phyloP scores from a whole-genome alignment of 2,329 filamentous ascomycete genomes.

The Lachnellula hyalina region DNA sequence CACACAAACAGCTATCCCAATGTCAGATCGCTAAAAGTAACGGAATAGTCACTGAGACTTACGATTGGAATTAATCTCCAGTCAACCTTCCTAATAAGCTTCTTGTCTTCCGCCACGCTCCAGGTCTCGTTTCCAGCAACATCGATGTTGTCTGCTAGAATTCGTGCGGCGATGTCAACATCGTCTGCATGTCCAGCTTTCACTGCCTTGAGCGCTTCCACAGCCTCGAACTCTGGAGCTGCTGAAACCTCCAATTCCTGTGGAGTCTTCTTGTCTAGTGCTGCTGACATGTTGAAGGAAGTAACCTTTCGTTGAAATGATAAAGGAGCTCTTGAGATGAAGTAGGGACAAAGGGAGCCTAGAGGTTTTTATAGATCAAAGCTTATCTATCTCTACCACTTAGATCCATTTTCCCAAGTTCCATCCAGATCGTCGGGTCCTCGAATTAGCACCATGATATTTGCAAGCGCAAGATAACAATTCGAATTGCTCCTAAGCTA shows the following conservation, averaged over 20 bases:
- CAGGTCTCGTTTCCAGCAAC: slow-evolving; percentile 9
- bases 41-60: not conserved
- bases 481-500: not conserved
- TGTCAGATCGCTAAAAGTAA: not conserved
- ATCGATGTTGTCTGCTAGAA: slow-evolving; percentile 24
- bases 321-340: not conserved
- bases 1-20: slow-evolving; percentile 10
- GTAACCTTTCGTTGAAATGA: not conserved
- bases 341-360: too few relatives aligned
- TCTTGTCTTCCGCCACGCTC: slow-evolving; percentile 17
- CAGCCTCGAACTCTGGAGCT: slow-evolving; percentile 5
- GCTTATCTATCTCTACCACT: not conserved
- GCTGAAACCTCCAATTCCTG: not conserved
- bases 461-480: too few relatives aligned
- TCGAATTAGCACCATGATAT: too few relatives aligned
- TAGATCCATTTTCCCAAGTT: too few relatives aligned
- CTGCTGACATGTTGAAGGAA: not conserved
- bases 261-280: not conserved
- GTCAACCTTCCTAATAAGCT: slow-evolving; percentile 8
- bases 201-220: slow-evolving; percentile 23
- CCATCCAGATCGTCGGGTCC: too few relatives aligned
- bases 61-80: slow-evolving; percentile 7
- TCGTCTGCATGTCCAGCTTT: slow-evolving; percentile 24
- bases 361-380: not conserved
- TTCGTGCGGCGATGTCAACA: slow-evolving; percentile 26